These are phyloP conservation scores for Yamadazyma sp. DNA, from an alignment of 805 yeast species.

Conservation along the genomic window DNA sequence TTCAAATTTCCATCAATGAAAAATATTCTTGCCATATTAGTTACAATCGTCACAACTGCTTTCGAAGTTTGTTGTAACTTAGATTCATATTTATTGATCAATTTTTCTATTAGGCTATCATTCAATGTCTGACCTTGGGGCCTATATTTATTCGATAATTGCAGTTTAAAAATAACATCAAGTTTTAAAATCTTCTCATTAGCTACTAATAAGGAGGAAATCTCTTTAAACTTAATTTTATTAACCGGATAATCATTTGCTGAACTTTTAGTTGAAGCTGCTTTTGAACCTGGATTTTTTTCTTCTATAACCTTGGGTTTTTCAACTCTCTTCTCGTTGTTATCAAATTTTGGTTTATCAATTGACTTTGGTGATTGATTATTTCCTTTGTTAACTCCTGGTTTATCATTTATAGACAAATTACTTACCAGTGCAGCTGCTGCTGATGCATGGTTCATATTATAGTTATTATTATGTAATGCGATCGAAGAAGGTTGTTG, in stretches of 20 bases:
- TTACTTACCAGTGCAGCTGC: constrained; percentile 11
- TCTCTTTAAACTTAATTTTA: constrained; percentile 30
- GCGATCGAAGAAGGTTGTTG: constrained; percentile 5
- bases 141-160: constrained; percentile 24
- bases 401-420: constrained; percentile 2
- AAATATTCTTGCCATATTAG: constrained; percentile 40
- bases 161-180: constrained; percentile 37
- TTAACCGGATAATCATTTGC: background rate
- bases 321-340: too few species aligned
- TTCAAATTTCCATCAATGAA: constrained; percentile 33
- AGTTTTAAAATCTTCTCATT: constrained; percentile 40
- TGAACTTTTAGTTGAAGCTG: constrained; percentile 1
- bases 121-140: constrained; percentile 19
- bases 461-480: background rate
- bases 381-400: background rate
- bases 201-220: constrained; percentile 26
- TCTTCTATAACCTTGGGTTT: too few species aligned
- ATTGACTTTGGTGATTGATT: background rate
- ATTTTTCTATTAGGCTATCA: constrained; percentile 29
- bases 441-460: constrained; percentile 8
- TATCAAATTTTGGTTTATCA: too few species aligned
- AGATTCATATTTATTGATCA: constrained; percentile 22
- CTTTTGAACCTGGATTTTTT: too few species aligned
- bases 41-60: constrained; percentile 37
- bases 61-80: constrained; percentile 19